These are phyloP conservation scores for Corniculantispora saksenae DNA, from an alignment of 2,329 filamentous ascomycete genomes.

Conservation along the genomic window DNA sequence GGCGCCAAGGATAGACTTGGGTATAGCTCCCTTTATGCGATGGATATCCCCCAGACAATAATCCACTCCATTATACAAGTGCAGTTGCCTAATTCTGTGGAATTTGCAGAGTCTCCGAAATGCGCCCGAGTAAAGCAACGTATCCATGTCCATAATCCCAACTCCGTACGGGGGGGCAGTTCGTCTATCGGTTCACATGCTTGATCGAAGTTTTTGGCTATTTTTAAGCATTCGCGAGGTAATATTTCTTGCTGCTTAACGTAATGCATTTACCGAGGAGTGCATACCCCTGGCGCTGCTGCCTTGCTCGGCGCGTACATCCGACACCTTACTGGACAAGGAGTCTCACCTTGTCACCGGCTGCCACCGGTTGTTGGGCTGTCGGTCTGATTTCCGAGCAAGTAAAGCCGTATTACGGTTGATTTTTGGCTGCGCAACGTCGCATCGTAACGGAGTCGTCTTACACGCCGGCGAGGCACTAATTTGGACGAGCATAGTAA, in stretches of 20 bases:
- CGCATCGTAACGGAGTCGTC: constrained; percentile 6
- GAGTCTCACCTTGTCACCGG: not conserved
- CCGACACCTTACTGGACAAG: not conserved
- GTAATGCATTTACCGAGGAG: not conserved
- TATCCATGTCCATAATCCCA: not conserved
- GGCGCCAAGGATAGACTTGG: not conserved
- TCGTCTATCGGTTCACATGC: not conserved
- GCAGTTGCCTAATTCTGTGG: not conserved
- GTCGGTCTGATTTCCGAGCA: not conserved
- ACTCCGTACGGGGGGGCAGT: not conserved
- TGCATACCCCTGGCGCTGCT: not conserved
- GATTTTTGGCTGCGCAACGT: not conserved
- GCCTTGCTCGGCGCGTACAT: not conserved
- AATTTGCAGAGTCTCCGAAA: not conserved
- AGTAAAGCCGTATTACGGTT: not conserved
- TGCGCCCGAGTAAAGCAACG: not conserved
- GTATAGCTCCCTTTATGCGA: not conserved
- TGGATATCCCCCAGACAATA: not conserved
- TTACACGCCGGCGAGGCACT: constrained; percentile 2
- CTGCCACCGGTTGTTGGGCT: not conserved
- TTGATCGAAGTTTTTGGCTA: too few species aligned
- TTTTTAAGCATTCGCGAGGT: not conserved
- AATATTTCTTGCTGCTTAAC: not conserved
- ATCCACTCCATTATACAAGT: not conserved
- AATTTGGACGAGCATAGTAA: constrained; percentile 9